Percentiles rank a stretch among this genome's conserved stretches.
These are phyloP conservation scores for Serpula lacrymans DNA, from an alignment of 768 basidiomycete species.

Conservation along the genomic window DNA sequence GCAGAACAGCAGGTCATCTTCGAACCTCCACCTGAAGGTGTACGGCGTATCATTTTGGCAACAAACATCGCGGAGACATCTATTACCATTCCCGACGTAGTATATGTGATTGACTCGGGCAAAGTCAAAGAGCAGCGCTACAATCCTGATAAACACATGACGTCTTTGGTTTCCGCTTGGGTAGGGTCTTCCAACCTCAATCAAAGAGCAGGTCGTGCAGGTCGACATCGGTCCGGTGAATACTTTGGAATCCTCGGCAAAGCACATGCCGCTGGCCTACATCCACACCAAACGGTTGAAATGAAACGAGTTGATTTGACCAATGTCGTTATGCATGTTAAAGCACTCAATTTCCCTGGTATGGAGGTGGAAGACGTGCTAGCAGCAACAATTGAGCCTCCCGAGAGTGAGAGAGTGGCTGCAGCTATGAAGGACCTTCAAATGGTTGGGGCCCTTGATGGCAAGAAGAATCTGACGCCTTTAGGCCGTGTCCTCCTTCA, in stretches of 20 bases:
- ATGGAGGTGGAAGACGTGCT: constrained; percentile 87
- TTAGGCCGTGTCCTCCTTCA: constrained; percentile 87
- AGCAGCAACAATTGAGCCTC: constrained; percentile 82
- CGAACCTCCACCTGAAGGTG: constrained; percentile 70
- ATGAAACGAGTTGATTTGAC: constrained; percentile 91
- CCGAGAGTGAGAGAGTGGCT: constrained; percentile 67
- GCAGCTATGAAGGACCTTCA: constrained; percentile 78
- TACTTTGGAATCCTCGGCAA: constrained; percentile 84
- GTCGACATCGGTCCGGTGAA: constrained; percentile 85
- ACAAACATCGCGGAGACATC: constrained; percentile 97
- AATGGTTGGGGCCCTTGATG: constrained; percentile 86
- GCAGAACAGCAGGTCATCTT: constrained; percentile 89
- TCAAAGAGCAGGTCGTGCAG: constrained; percentile 90
- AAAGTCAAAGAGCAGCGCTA: constrained; percentile 88
- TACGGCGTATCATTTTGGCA: constrained; percentile 85
- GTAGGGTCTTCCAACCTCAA: constrained; percentile 87
- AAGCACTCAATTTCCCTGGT: constrained; percentile 84
- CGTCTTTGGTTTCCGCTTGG: constrained; percentile 87
- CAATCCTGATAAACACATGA: constrained; percentile 85
- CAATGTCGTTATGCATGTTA: constrained; percentile 95
- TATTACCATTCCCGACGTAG: constrained; percentile 92
- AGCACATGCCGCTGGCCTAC: constrained; percentile 54
- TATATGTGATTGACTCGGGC: constrained; percentile 89
- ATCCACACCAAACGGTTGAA: constrained; percentile 86
- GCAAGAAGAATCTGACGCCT: constrained; percentile 72